phyloP scores from a whole-genome alignment of 1,284 basidiomycete species.

The Apiotrichum laibachii region DNA sequence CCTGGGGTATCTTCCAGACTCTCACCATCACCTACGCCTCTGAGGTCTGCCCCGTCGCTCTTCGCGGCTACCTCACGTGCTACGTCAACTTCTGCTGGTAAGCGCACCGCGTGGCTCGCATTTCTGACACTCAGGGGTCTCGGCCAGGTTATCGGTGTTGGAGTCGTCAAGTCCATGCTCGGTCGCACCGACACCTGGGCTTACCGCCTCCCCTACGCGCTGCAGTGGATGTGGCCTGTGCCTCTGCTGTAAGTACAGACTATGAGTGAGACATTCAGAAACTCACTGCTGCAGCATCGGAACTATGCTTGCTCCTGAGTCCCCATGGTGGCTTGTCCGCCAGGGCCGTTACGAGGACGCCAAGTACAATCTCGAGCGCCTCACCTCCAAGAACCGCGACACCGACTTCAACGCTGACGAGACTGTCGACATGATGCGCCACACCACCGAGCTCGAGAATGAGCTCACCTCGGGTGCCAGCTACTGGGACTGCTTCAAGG shows the following conservation, averaged over 20 bases:
- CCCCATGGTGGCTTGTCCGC: conserved; percentile 29
- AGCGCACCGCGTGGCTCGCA: not conserved
- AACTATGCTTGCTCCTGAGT: conserved; percentile 29
- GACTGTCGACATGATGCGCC: conserved; percentile 52
- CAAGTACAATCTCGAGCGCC: conserved; percentile 45
- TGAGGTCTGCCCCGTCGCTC: conserved; percentile 47
- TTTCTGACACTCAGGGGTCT: conserved; percentile 22
- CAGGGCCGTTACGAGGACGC: conserved; percentile 52
- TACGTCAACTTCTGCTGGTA: conserved; percentile 48
- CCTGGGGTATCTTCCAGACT: conserved; percentile 32
- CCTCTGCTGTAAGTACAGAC: conserved; percentile 19
- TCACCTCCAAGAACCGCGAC: conserved; percentile 41
- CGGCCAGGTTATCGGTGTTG: conserved; percentile 46
- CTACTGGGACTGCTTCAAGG: conserved; percentile 55
- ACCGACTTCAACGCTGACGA: conserved; percentile 50
- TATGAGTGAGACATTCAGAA: no score
- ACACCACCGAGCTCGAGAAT: conserved; percentile 42
- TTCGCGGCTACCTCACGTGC: conserved; percentile 46
- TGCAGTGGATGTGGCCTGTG: conserved; percentile 45
- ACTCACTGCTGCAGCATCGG: conserved; percentile 26
- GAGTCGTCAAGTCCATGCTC: conserved; percentile 45
- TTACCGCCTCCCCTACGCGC: conserved; percentile 34
- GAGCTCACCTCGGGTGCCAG: conserved; percentile 38
- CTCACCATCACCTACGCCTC: conserved; percentile 33
- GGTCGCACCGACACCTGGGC: conserved; percentile 37